phyloP scores from a whole-genome alignment of 176 grass and related monocot genomes.

The Saccharum spontaneum region DNA sequence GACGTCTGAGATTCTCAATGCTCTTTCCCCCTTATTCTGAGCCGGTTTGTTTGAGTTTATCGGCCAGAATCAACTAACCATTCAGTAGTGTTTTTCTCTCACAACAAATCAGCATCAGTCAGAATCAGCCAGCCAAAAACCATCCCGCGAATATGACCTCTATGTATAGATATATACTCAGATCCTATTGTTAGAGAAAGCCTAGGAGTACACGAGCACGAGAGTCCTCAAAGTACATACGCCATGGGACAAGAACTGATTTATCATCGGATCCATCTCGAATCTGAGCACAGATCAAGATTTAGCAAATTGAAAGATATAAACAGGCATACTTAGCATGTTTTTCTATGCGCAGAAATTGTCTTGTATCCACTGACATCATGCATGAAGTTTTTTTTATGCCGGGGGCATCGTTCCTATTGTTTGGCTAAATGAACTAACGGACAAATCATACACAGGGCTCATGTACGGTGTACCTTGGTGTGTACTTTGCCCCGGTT shows the following conservation, averaged over 20 bases:
- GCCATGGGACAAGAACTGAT: too few species aligned
- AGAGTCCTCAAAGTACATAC: background rate
- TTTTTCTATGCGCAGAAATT: too few species aligned
- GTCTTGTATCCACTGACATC: background rate
- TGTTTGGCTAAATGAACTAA: background rate
- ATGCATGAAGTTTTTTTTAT: background rate
- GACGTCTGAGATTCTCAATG: too few species aligned
- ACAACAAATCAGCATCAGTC: too few species aligned
- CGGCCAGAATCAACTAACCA: too few species aligned
- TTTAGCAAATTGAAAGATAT: background rate
- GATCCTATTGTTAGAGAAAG: background rate
- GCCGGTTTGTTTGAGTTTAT: too few species aligned
- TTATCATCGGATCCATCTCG: background rate
- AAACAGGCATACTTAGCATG: background rate
- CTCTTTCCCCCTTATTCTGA: too few species aligned
- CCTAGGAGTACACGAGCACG: background rate
- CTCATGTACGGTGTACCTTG: conserved; percentile 5
- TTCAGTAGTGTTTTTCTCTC: too few species aligned
- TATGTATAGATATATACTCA: too few species aligned
- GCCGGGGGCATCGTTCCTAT: background rate
- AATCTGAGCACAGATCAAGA: background rate
- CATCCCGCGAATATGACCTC: too few species aligned
- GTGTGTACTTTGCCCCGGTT: background rate
- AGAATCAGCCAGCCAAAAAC: too few species aligned
- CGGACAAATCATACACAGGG: background rate